Base-by-base conservation (phyloP, 805 yeast species). In the Cyberlindnera subsufficiens region DNA sequence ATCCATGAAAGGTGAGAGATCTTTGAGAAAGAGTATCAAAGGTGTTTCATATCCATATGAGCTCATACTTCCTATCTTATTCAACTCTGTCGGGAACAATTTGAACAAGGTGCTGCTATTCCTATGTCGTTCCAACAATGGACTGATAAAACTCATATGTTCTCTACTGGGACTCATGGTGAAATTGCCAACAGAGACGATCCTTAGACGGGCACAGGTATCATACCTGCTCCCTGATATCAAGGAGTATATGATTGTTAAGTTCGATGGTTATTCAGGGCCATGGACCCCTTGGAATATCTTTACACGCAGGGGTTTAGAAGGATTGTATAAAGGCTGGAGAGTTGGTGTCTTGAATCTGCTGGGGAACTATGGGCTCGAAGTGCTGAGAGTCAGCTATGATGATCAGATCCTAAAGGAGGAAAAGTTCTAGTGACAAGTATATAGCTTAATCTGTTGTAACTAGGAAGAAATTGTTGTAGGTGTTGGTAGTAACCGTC, bases 241-340 rank as follows among this genome's bases (percentile, higher is more conserved):
- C 4, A 59, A 66, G 7, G 67, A 68, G 16, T 75, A 77, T 44
- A 50, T 87, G 47, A 75, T 88, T 37, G 76, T 88, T 19, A 74
- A 69, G 17, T 78, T 80, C 35, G 75, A 70, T 11, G 74, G 69
- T 6, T 82, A 80, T 56, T 59, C 62, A 19, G 85, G 87, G 27
- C 27, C 3, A 61, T 78, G 47, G 39, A 73, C 85, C 2, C 55
- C 79, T 22, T 77, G 76, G 67, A 69, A 70, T 44, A 61, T 76
- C 6, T 35, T 54, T 55, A 61, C 69, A 8, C 67, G 72, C 30
- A 62, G 69, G 38, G 74, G 80, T 1, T 49, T 71, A 50, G 73
- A 74, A 34, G 75, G 71, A 1, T 60, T 82, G 20, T 90, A 86
- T 72, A 75, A 91, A 52, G 99, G 98, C 31, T 91, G 98, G 98